Evolutionary conservation across 148 eudicot genomes (phyloP).

Genomic region (Camellia japonica): DNA sequence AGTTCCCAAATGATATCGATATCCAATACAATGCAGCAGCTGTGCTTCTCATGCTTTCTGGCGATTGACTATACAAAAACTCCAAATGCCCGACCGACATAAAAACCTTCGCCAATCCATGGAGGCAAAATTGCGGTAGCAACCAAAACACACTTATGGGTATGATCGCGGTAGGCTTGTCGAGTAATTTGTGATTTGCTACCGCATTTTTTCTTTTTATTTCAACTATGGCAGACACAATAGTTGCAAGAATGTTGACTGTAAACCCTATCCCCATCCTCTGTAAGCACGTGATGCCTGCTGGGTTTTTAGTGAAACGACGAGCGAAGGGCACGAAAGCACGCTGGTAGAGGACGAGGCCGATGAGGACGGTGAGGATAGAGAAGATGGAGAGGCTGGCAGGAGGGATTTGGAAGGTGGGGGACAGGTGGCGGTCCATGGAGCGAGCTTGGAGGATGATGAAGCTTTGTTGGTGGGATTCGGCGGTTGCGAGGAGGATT

Average conservation of each 20-base stretch:
- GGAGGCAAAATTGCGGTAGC: conserved; percentile 35
- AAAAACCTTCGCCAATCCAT: conserved; percentile 43
- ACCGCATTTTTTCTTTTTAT: conserved; percentile 48
- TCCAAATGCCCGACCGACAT: conserved; percentile 39
- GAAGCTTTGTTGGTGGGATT: too few species aligned
- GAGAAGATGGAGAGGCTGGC: conserved; percentile 47
- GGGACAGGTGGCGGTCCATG: conserved; percentile 56
- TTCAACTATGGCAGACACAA: conserved; percentile 41
- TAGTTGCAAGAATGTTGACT: conserved; percentile 44
- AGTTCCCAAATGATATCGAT: conserved; percentile 27
- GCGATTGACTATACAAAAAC: conserved; percentile 58
- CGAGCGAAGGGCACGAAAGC: conserved; percentile 33
- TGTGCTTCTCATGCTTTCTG: conserved; percentile 55
- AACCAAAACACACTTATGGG: conserved; percentile 44
- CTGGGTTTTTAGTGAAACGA: too few species aligned
- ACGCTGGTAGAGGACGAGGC: conserved; percentile 46
- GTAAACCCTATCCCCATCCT: conserved; percentile 55
- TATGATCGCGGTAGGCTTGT: conserved; percentile 33
- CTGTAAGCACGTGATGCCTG: conserved; percentile 43
- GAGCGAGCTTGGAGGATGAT: not conserved
- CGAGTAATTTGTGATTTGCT: conserved; percentile 30
- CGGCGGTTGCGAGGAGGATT: too few species aligned
- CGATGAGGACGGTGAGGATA: conserved; percentile 25
- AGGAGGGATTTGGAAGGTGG: conserved; percentile 55
- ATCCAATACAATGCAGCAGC: conserved; percentile 34